Percentiles rank a stretch among this genome's conserved stretches.
Evolutionary conservation across 208 protist genomes (phyloP).

Genomic region (Leishmania gerbilli): DNA sequence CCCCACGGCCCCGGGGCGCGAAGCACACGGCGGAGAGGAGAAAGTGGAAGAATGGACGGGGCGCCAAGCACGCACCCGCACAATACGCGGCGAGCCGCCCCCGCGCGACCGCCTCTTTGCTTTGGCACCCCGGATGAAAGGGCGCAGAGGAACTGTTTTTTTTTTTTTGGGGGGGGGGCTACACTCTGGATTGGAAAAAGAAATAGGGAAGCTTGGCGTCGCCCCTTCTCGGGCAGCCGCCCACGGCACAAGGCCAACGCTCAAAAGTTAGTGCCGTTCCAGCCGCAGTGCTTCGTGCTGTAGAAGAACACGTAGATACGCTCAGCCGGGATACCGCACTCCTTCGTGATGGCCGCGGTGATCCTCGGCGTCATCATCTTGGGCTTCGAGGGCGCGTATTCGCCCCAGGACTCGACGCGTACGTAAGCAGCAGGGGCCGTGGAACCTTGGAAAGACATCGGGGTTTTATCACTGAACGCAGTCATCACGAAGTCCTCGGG

Average conservation of each 20-base stretch:
- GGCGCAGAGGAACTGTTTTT: not conserved
- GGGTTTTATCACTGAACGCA: constrained; percentile 31
- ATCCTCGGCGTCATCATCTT: constrained; percentile 26
- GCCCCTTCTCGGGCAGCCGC: not conserved
- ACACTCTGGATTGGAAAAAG: not conserved
- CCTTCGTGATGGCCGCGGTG: constrained; percentile 22
- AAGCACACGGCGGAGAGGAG: not conserved
- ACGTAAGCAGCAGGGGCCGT: constrained; percentile 29
- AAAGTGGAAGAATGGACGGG: not conserved
- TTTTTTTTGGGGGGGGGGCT: not conserved
- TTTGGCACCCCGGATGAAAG: not conserved
- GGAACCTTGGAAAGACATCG: constrained; percentile 27
- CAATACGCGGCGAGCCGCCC: not conserved
- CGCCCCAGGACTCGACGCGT: constrained; percentile 24
- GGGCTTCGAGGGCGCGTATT: constrained; percentile 8
- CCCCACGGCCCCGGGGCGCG: not conserved
- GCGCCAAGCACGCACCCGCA: not conserved
- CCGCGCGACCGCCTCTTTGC: not conserved
- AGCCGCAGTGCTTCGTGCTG: constrained; percentile 34
- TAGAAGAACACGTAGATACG: constrained; percentile 44
- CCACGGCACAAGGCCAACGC: not conserved
- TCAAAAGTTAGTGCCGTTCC: constrained; percentile 38
- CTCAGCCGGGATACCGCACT: constrained; percentile 25
- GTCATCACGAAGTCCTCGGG: constrained; percentile 42
- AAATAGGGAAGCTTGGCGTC: not conserved